These are phyloP conservation scores for Sabuloglossum arenarium DNA, from an alignment of 495 filamentous ascomycete species.

Conservation along the genomic window DNA sequence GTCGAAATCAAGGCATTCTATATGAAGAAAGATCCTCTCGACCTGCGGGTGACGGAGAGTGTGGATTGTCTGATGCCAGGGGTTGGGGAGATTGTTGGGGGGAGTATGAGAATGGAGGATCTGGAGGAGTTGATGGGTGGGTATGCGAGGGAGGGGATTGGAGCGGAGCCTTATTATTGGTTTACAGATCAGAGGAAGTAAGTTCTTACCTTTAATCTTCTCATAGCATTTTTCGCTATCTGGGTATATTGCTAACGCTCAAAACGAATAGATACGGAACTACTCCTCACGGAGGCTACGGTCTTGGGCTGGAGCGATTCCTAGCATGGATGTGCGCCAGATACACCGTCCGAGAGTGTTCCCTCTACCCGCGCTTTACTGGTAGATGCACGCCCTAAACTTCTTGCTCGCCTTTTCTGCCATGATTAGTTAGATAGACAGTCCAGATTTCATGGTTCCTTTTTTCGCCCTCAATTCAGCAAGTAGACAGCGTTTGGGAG, in stretches of 20 bases:
- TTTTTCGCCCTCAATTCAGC: neutral
- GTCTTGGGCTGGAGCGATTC: constrained; percentile 87
- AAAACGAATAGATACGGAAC: constrained; percentile 56
- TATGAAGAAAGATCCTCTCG: constrained; percentile 79
- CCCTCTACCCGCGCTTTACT: constrained; percentile 85
- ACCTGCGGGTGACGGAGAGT: constrained; percentile 81
- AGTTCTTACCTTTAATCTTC: constrained; percentile 20
- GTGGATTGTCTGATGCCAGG: constrained; percentile 94
- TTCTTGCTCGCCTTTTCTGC: neutral
- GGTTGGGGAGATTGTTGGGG: constrained; percentile 93
- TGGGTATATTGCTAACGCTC: neutral
- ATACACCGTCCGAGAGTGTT: constrained; percentile 76
- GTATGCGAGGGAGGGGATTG: constrained; percentile 73
- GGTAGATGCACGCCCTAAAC: constrained; percentile 74
- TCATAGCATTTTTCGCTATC: neutral
- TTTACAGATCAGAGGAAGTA: constrained; percentile 97
- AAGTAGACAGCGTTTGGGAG: neutral
- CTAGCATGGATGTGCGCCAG: constrained; percentile 88
- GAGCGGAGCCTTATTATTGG: constrained; percentile 85
- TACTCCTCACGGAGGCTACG: constrained; percentile 87
- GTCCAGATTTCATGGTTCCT: no score
- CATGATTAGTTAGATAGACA: neutral
- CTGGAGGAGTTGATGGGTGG: constrained; percentile 83
- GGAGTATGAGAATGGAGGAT: constrained; percentile 87
- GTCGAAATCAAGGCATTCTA: constrained; percentile 98